Evolutionary conservation across 768 basidiomycete species (phyloP).

Genomic region (Kwoniella pini): DNA sequence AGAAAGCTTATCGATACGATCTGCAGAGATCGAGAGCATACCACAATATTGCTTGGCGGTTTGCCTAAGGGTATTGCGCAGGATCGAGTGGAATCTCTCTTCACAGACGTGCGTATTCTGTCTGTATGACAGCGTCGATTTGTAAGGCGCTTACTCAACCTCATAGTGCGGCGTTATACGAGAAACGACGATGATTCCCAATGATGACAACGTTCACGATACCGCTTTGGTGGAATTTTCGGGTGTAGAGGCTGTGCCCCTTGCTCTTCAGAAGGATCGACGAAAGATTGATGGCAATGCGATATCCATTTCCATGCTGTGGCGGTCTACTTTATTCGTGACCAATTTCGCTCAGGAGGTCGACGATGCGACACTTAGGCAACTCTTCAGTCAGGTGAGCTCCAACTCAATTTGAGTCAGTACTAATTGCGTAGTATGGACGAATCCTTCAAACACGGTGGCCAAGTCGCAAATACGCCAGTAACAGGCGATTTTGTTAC

Average conservation of each 20-base stretch:
- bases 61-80: constrained; percentile 64
- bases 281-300: constrained; percentile 76
- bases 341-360: constrained; percentile 89
- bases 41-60: constrained; percentile 82
- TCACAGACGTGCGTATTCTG: constrained; percentile 75
- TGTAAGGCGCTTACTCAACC: neutral
- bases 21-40: constrained; percentile 92
- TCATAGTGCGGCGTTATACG: constrained; percentile 75
- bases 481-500: constrained; percentile 87
- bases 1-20: too few species aligned
- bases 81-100: constrained; percentile 68
- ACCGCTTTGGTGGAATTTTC: constrained; percentile 90
- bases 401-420: too few species aligned
- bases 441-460: constrained; percentile 90
- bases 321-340: constrained; percentile 91
- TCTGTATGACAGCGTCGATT: neutral
- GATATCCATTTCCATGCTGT: constrained; percentile 81
- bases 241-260: constrained; percentile 73
- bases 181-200: constrained; percentile 72
- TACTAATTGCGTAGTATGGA: constrained; percentile 67
- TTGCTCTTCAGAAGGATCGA: constrained; percentile 91
- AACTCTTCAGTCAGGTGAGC: constrained; percentile 74
- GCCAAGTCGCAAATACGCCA: constrained; percentile 97
- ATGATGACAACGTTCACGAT: constrained; percentile 59
- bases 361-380: constrained; percentile 74